phyloP scores from a whole-genome alignment of 2,329 filamentous ascomycete species.

The Coccinonectria pachysandricola region DNA sequence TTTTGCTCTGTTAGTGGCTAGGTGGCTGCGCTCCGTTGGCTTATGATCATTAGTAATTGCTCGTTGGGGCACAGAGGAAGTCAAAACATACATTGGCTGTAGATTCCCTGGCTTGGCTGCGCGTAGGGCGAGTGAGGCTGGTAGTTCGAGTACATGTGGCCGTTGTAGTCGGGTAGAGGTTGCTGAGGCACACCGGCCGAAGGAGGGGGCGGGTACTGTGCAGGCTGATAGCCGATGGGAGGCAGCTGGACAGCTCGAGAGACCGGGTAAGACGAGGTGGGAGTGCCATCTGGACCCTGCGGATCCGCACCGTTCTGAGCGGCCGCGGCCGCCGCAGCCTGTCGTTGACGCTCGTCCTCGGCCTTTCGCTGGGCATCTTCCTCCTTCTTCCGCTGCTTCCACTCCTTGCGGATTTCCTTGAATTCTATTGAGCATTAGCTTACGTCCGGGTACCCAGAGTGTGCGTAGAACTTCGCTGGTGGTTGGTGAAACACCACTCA shows the following conservation, averaged over 20 bases:
- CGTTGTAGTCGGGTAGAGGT: conserved; percentile 44
- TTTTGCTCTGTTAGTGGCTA: conserved; percentile 19
- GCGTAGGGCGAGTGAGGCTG: conserved; percentile 49
- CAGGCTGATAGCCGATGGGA: conserved; percentile 62
- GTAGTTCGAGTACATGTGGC: conserved; percentile 48
- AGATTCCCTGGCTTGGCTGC: conserved; percentile 47
- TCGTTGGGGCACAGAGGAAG: neutral
- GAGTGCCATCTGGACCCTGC: conserved; percentile 31
- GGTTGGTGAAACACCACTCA: too few relatives aligned
- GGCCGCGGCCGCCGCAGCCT: conserved; percentile 40
- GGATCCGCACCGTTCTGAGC: conserved; percentile 40
- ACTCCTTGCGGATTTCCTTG: conserved; percentile 97
- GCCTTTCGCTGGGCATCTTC: conserved; percentile 84
- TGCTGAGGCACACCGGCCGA: conserved; percentile 41
- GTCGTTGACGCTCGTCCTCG: conserved; percentile 70
- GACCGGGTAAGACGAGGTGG: conserved; percentile 44
- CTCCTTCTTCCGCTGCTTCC: conserved; percentile 99
- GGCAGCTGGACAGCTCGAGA: conserved; percentile 56
- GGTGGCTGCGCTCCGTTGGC: conserved; percentile 26
- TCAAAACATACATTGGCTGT: conserved; percentile 42
- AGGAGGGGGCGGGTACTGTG: conserved; percentile 57
- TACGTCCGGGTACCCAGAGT: conserved; percentile 13
- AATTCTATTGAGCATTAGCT: conserved; percentile 58
- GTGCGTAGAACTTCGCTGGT: too few relatives aligned
- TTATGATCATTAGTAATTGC: conserved; percentile 12